Evolutionary conservation across 768 basidiomycete species (phyloP).

Genomic region (Naganishia friedmannii): DNA sequence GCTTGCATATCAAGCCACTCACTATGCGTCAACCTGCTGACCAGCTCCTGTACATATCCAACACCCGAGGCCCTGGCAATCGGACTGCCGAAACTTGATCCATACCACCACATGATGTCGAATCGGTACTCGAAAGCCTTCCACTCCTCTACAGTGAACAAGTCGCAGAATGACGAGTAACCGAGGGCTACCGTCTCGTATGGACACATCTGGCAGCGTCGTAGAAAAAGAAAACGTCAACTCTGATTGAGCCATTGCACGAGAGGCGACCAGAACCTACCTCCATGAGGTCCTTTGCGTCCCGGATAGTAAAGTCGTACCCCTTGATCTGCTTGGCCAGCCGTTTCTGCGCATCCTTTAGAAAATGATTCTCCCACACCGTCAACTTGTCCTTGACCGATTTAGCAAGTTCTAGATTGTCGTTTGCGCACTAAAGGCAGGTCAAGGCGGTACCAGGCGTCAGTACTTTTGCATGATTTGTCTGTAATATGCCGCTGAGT

Average conservation of each 20-base stretch:
- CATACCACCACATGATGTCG: conserved; percentile 53
- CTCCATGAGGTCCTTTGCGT: conserved; percentile 48
- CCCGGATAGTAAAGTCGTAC: conserved; percentile 41
- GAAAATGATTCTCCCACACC: conserved; percentile 70
- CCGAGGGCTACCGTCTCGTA: conserved; percentile 77
- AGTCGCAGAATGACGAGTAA: conserved; percentile 82
- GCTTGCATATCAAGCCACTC: conserved; percentile 14
- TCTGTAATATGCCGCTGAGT: conserved; percentile 14
- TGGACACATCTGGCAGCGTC: conserved; percentile 22
- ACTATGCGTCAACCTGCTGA: conserved; percentile 48
- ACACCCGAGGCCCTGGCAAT: conserved; percentile 59
- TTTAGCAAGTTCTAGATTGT: conserved; percentile 32
- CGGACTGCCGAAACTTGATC: conserved; percentile 76
- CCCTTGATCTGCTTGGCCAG: conserved; percentile 55
- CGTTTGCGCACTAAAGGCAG: conserved; percentile 38
- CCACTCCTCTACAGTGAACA: conserved; percentile 91
- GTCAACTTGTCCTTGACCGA: conserved; percentile 33
- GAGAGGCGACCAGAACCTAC: conserved; percentile 29
- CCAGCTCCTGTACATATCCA: conserved; percentile 50
- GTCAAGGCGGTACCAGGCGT: conserved; percentile 55
- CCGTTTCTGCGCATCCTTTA: conserved; percentile 64
- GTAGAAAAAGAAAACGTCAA: neutral
- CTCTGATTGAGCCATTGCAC: neutral
- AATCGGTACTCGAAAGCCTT: conserved; percentile 84
- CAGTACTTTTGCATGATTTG: neutral